Evolutionary conservation across 2,329 filamentous ascomycete genomes (phyloP), one percentile per base, ranked within the genome.

Genomic region (Xylariaceae sp.): DNA sequence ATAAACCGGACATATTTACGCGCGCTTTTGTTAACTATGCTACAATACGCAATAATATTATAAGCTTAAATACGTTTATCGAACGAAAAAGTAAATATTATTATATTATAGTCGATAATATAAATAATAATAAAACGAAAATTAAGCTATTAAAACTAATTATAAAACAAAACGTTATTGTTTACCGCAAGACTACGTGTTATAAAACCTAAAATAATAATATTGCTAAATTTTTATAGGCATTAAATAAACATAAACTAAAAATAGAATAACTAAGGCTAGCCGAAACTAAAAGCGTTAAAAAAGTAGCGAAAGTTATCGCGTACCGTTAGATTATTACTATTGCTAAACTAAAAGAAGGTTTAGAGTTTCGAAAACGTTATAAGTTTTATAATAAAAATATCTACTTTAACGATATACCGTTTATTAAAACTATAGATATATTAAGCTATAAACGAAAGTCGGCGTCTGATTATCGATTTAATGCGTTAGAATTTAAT

Each of bases 161-260:
- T 1, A 27, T 45, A 1, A 52, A 35, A 23, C 48, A 41, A 32
- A 52, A 41, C 9, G 48, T 37, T 21, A 56, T 56, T 20, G 53
- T 56, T 2, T 49, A 39, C 13, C 48, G 43, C 26, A 35, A 46
- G 29, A 52, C 53, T 16, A 52, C 44, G 20, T 56, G 53, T n/a
- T 56, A 52, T 27, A 13, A 45, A 18, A 45, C 43, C 27, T 13
- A 45, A 30, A 11, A 53, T 24, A 40, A 18, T 3, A 1, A 37
- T 4, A 48, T 53, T 11, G 49, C 37, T 4, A 51, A 55, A 24
- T 55, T 55, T 26, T 51, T 42, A 4, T 55, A 32, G 42, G 42
- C 36, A 36, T 56, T 39, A 10, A 27, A 35, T 18, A 49, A 49
- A 13, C 48, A 37, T 1, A 30, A 30, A 7, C 3, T 37, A n/a